Base-by-base conservation (phyloP, 192 early-diverging fungal genomes). In the Cladochytrium replicatum region DNA sequence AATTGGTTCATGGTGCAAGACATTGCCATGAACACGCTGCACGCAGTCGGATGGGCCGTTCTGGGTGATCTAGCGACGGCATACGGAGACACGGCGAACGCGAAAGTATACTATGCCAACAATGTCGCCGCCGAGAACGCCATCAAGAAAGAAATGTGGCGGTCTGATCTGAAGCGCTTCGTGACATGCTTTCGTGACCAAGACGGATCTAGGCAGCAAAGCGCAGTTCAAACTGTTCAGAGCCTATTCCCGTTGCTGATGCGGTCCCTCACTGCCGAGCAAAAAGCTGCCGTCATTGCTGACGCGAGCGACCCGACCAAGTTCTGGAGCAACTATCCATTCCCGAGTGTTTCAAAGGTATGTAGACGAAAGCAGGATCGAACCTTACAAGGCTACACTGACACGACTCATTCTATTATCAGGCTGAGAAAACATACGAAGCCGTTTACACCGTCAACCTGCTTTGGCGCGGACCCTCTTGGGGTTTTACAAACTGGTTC, bases 401-500 rank as follows among this genome's bases (percentile, higher is more conserved):
- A n/a, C n/a, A n/a, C n/a, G n/a, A n/a, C n/a, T n/a, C n/a, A n/a
- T n/a, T n/a, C n/a, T n/a, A n/a, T n/a, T n/a, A n/a, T n/a, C n/a
- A n/a, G 40, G 8, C 41, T n/a, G 43, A 51, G 29, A 17, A 32
- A 4, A 51, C 49, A 6, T 51, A 51, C 41, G 46, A 32, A 6
- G 11, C 49, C 5, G 24, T 46, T 17, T 51, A 51, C 41, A 51
- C 38, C n/a, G 13, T n/a, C n/a, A 51, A 51, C 41, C 41, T 51
- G 6, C 41, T 51, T 4, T 51, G 49, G 49, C 29, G 49, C n/a
- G 49, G 49, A 5, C 49, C 49, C 29, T 48, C 43, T 7, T 51
- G 49, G 49, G 49, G 49, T 5, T 43, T 51, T 31, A 51, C 49
- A 8, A 51, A 51, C 41, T 51, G 49, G 49, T 51, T 51, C 22